Percentiles rank a stretch among this genome's conserved stretches.
phyloP scores from a whole-genome alignment of 2,329 filamentous ascomycete species.

The Thelonectria olida region DNA sequence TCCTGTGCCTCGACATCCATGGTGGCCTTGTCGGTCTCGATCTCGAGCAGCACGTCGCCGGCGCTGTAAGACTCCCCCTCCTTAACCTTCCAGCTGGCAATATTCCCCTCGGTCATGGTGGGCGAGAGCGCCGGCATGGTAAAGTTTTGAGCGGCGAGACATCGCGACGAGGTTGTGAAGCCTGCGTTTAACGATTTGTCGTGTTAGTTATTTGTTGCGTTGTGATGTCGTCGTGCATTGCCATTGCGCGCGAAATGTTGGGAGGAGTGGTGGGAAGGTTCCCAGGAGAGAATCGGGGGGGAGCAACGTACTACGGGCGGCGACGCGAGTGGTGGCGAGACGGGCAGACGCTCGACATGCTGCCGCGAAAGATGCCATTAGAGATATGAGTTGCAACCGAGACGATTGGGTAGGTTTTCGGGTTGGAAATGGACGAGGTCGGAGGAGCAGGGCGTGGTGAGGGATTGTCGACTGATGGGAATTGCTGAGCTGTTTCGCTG shows the following conservation, averaged over 20 bases:
- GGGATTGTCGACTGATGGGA: constrained; percentile 34
- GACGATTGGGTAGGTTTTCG: constrained; percentile 29
- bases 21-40: constrained; percentile 93
- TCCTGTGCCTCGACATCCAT: constrained; percentile 97
- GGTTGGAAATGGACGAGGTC: constrained; percentile 23
- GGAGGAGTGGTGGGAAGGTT: constrained; percentile 24
- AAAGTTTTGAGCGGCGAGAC: constrained; percentile 83
- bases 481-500: constrained; percentile 39
- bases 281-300: not conserved
- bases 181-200: constrained; percentile 53
- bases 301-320: constrained; percentile 63
- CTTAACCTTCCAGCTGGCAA: constrained; percentile 85
- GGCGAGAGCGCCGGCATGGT: constrained; percentile 91
- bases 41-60: constrained; percentile 88
- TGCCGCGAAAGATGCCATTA: constrained; percentile 74
- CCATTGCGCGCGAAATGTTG: constrained; percentile 34
- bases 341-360: constrained; percentile 72
- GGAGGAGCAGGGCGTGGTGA: constrained; percentile 31
- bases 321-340: constrained; percentile 58
- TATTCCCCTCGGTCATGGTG: constrained; percentile 94
- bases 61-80: constrained; percentile 85
- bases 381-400: constrained; percentile 38
- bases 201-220: constrained; percentile 28
- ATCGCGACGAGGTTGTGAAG: constrained; percentile 69
- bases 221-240: not conserved